Percentiles rank a stretch among this genome's conserved stretches.
Conservation (phyloP, 1,284 basidiomycete genomes). For the Ceratorhiza oryzae-sativae region DNA sequence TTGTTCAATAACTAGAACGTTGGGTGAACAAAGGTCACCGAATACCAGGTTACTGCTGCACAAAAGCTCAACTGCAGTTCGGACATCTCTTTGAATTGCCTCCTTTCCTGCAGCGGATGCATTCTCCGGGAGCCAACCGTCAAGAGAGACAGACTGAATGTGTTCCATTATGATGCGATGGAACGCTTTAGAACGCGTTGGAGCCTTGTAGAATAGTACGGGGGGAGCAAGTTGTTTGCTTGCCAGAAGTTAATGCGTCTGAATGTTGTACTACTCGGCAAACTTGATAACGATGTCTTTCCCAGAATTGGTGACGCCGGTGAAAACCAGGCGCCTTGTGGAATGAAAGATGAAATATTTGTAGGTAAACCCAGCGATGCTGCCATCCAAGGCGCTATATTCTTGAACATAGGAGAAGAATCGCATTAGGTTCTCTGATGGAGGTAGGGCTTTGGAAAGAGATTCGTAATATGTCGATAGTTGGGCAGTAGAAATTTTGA, state of each 20-base stretch:
- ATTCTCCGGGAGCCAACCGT: neutral
- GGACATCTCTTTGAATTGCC: neutral
- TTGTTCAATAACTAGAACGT: slow-evolving; percentile 19
- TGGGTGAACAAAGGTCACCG: slow-evolving; percentile 36
- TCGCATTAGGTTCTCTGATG: neutral
- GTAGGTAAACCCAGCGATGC: neutral
- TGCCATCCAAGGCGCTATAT: neutral
- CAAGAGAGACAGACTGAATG: neutral
- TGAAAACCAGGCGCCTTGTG: neutral
- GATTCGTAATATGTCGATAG: slow-evolving; percentile 6
- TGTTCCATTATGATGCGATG: slow-evolving; percentile 34
- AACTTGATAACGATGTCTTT: slow-evolving; percentile 41
- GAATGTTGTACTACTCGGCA: slow-evolving; percentile 20
- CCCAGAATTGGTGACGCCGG: neutral
- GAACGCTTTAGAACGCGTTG: neutral
- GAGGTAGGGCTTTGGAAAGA: neutral
- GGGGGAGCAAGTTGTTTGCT: slow-evolving; percentile 36
- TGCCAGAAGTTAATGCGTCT: slow-evolving; percentile 39
- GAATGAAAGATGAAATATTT: neutral
- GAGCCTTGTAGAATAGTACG: slow-evolving; percentile 19
- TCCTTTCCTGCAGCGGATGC: neutral
- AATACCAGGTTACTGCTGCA: slow-evolving; percentile 23
- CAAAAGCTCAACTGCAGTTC: slow-evolving; percentile 13
- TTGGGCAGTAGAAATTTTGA: neutral
- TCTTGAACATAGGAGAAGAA: neutral